Evolutionary conservation across 2,329 filamentous ascomycete species (phyloP), one percentile per base, ranked within the genome.

Genomic region (Ophiocordyceps sinensis): DNA sequence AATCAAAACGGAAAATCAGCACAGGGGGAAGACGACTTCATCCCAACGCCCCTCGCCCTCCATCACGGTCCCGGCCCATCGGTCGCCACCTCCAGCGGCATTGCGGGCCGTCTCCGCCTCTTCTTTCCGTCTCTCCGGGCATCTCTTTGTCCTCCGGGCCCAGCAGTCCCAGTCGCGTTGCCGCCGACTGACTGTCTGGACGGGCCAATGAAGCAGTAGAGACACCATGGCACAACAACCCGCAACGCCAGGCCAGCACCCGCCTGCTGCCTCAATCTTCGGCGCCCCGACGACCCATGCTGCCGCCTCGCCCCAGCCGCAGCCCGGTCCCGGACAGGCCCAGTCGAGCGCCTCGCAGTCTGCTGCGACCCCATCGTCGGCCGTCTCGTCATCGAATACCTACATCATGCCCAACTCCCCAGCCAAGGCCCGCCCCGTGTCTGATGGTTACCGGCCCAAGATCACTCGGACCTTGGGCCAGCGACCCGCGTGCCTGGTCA

Each of bases 341-440:
- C 17, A 51, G 28, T 54, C 56, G 28, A 45, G 46, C 44, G 47
- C 55, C 8, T 42, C 53, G 47, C 38, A 21, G 37, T 31, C 48
- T 28, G 43, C 49, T 10, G 43, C 54, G 21, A 50, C 54, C 10
- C 43, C 49, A 21, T 17, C 40, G 55, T 51, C 55, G 34, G 45
- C 47, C 15, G 43, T 52, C 32, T 60, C 65, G 35, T 64, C 73
- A 38, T 75, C 75, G n/a, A 79, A 75, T 56, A 87, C 88, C 21
- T 94, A 89, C 65, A 79, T 94, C 55, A 91, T 96, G 85, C 82
- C 86, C 15, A 84, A 85, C 55, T 87, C 82, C 47, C 85, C 87
- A 13, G 68, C 79, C 44, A 85, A 82, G 58, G 73, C 71, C 51
- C 71, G 75, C 43, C 67, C 71, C 17, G 71, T 71, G 44, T 70